A percentile compares a stretch with the other conserved stretches of the same genome.
These are phyloP conservation scores for Talaromyces nanjingensis DNA, from an alignment of 495 filamentous ascomycete genomes.

Conservation along the genomic window DNA sequence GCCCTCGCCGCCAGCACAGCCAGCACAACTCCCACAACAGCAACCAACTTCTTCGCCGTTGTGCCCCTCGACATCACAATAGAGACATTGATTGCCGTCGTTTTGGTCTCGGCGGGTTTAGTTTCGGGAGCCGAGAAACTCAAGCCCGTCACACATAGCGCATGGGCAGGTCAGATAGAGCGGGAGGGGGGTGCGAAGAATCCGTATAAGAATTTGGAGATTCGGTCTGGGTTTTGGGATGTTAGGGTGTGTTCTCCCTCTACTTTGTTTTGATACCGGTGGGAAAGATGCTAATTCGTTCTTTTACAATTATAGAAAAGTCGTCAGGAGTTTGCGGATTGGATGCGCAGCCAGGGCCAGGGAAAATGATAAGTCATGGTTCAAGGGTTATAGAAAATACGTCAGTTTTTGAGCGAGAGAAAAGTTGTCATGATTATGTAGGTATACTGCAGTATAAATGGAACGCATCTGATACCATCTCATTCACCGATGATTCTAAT, in stretches of 20 bases:
- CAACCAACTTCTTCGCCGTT: slow-evolving; percentile 16
- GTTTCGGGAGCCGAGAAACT: slow-evolving; percentile 62
- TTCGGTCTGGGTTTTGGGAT: slow-evolving; percentile 61
- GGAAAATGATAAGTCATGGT: not conserved
- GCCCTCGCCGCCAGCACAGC: slow-evolving; percentile 43
- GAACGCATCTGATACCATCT: not conserved
- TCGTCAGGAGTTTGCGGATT: slow-evolving; percentile 68
- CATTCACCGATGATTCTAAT: not conserved
- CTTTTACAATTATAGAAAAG: slow-evolving; percentile 53
- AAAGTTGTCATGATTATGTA: not conserved
- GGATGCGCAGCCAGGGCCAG: slow-evolving; percentile 47
- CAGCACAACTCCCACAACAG: slow-evolving; percentile 18
- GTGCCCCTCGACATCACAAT: slow-evolving; percentile 67
- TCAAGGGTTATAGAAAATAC: not conserved
- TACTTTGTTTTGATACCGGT: slow-evolving; percentile 29
- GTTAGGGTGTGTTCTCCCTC: slow-evolving; percentile 51
- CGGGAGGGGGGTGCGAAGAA: slow-evolving; percentile 49
- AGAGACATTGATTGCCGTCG: slow-evolving; percentile 55
- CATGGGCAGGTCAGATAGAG: slow-evolving; percentile 80
- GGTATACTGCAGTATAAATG: not conserved
- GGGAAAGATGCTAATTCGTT: slow-evolving; percentile 8
- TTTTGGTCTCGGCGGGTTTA: slow-evolving; percentile 62
- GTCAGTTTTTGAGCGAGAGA: not conserved
- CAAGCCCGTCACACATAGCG: slow-evolving; percentile 72
- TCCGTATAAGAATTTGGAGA: slow-evolving; percentile 48